phyloP scores from a whole-genome alignment of 2,329 filamentous ascomycete species.

The Epichloe uncinata region DNA sequence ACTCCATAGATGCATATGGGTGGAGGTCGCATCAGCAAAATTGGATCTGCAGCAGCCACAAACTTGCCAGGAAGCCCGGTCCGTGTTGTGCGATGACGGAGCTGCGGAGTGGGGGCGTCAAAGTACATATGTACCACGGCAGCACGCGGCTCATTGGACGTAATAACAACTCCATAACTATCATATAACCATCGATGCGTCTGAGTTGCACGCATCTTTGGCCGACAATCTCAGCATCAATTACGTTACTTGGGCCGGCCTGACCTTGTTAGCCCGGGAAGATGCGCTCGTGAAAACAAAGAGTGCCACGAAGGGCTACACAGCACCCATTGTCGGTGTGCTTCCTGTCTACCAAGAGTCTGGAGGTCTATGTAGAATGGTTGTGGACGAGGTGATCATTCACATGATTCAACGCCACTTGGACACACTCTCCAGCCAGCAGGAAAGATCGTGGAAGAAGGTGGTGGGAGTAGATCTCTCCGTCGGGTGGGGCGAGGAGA shows the following conservation, averaged over 20 bases:
- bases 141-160: too few species aligned
- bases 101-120: not conserved
- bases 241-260: too few species aligned
- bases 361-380: too few species aligned
- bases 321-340: too few species aligned
- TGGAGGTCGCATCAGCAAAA: not conserved
- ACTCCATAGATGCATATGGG: conserved; percentile 18
- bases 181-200: not conserved
- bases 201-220: not conserved
- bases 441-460: not conserved
- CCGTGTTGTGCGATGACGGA: conserved; percentile 1
- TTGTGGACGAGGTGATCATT: too few species aligned
- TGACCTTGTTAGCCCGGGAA: too few species aligned
- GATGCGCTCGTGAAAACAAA: too few species aligned
- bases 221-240: not conserved
- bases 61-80: not conserved
- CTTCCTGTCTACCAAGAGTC: too few species aligned
- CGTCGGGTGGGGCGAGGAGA: not conserved
- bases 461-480: not conserved
- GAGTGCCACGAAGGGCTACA: too few species aligned
- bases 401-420: too few species aligned
- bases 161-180: not conserved
- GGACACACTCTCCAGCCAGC: too few species aligned
- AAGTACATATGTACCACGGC: not conserved
- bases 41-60: conserved; percentile 1